Conservation (phyloP, 192 early-diverging fungal species). For the Martensiomyces pterosporus region DNA sequence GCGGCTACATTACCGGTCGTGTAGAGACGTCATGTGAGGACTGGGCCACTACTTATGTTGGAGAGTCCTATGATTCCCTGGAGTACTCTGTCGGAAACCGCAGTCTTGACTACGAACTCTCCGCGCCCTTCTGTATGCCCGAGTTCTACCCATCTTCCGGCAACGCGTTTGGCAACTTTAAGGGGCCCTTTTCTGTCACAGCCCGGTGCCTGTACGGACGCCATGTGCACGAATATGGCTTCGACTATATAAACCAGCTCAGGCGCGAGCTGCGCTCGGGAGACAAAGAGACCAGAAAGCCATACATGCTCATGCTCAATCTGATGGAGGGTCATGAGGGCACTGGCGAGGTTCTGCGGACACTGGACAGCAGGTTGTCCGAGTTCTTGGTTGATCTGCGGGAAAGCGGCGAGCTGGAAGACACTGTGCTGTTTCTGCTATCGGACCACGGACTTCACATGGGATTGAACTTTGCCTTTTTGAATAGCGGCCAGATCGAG, state of each 20-base stretch:
- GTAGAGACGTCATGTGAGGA: slow-evolving; percentile 48
- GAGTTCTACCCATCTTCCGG: slow-evolving; percentile 29
- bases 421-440: slow-evolving; percentile 42
- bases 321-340: slow-evolving; percentile 48
- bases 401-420: slow-evolving; percentile 30
- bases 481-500: slow-evolving; percentile 34
- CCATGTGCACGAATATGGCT: slow-evolving; percentile 40
- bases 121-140: slow-evolving; percentile 43
- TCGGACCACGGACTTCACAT: slow-evolving; percentile 50
- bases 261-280: slow-evolving; percentile 4
- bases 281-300: neutral
- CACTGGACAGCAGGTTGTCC: slow-evolving; percentile 25
- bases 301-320: slow-evolving; percentile 38
- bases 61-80: slow-evolving; percentile 11
- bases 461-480: slow-evolving; percentile 44
- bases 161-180: slow-evolving; percentile 43
- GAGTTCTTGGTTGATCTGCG: slow-evolving; percentile 36
- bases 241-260: slow-evolving; percentile 43
- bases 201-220: slow-evolving; percentile 33
- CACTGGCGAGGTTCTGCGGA: slow-evolving; percentile 35
- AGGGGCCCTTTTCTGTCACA: slow-evolving; percentile 39
- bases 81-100: slow-evolving; percentile 1
- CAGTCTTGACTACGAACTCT: slow-evolving; percentile 38
- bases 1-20: slow-evolving; percentile 36
- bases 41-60: slow-evolving; percentile 39